Percentiles rank a stretch among this genome's conserved stretches.
These are phyloP conservation scores for Manihot esculenta DNA, from an alignment of 441 rosid genomes.

Conservation along the genomic window DNA sequence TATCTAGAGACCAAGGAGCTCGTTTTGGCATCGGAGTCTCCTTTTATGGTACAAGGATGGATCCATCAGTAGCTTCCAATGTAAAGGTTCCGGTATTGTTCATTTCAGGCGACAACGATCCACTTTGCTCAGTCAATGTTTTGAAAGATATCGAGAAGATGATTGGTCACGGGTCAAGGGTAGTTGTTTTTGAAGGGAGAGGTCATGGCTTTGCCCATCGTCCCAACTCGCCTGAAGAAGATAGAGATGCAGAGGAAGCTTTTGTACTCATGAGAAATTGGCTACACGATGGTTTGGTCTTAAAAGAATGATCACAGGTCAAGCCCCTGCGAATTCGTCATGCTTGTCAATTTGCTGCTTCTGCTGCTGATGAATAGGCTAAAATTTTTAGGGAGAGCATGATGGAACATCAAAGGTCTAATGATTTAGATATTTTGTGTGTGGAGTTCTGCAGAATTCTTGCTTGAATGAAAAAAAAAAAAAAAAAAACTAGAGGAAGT, in stretches of 20 bases:
- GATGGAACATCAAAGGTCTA: no score
- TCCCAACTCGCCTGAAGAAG: conserved; percentile 72
- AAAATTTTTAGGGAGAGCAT: no score
- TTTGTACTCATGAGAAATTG: conserved; percentile 63
- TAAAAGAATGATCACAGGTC: conserved; percentile 17
- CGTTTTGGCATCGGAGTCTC: conserved; percentile 68
- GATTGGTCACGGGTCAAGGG: conserved; percentile 48
- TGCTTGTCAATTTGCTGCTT: no score
- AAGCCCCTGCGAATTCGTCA: background rate
- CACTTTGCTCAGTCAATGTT: conserved; percentile 50
- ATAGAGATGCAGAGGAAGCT: conserved; percentile 72
- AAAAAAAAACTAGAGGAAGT: no score
- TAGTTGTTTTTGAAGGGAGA: conserved; percentile 58
- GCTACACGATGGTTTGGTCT: conserved; percentile 50
- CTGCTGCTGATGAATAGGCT: no score
- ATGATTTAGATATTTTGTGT: no score
- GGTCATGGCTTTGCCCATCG: conserved; percentile 80
- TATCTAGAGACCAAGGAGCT: conserved; percentile 50
- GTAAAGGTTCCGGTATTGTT: conserved; percentile 70
- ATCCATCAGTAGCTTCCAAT: conserved; percentile 37
- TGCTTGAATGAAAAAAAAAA: no score
- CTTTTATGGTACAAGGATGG: conserved; percentile 80
- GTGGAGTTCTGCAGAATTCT: no score
- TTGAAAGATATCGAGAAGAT: conserved; percentile 45
- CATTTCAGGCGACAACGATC: conserved; percentile 68